These are phyloP conservation scores for Sphenostylis stenocarpa DNA, from an alignment of 306 rosid species.

Conservation along the genomic window DNA sequence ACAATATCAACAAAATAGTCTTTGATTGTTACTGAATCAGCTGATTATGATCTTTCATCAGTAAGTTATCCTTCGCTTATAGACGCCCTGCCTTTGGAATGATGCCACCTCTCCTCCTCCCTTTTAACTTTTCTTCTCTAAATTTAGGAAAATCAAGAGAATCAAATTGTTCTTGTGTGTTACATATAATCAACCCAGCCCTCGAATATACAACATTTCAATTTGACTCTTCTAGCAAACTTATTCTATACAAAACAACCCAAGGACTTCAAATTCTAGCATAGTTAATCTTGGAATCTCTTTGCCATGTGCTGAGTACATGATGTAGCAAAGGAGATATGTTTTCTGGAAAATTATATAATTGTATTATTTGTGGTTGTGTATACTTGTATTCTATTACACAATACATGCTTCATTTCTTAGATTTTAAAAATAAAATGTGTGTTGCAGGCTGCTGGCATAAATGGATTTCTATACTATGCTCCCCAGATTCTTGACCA, in stretches of 20 bases:
- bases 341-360: background rate
- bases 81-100: background rate
- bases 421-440: background rate
- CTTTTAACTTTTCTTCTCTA: background rate
- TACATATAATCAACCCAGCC: background rate
- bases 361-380: background rate
- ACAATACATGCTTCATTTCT: background rate
- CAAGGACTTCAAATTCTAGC: background rate
- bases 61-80: no score
- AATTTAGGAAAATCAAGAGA: background rate
- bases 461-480: conserved; percentile 67
- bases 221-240: background rate
- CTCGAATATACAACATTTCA: background rate
- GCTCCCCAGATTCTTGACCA: conserved; percentile 64
- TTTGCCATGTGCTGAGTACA: background rate
- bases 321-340: background rate
- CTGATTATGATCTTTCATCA: no score
- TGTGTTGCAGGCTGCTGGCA: conserved; percentile 60
- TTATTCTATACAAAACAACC: background rate
- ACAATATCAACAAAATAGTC: background rate
- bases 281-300: background rate
- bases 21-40: no score
- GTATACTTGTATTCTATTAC: background rate
- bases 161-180: no score
- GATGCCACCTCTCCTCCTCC: background rate